Evolutionary conservation across 2,329 filamentous ascomycete species (phyloP).

Genomic region (Fusarium sp.): DNA sequence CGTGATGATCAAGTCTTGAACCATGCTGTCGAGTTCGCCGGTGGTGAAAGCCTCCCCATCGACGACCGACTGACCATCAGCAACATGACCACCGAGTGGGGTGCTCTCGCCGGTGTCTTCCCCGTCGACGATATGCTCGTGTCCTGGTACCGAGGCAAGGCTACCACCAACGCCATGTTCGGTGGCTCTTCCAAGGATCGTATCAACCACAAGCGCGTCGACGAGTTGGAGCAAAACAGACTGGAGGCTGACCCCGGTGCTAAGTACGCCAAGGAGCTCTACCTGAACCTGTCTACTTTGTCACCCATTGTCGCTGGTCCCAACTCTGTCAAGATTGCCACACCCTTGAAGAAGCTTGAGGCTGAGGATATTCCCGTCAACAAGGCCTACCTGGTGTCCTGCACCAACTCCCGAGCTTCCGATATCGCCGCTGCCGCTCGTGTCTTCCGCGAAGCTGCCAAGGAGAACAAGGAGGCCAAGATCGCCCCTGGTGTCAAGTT

Average conservation of each 20-base stretch:
- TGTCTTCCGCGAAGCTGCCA: constrained; percentile 84
- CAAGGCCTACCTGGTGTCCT: constrained; percentile 88
- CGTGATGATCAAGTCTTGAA: constrained; percentile 90
- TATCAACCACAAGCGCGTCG: constrained; percentile 78
- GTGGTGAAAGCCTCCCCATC: constrained; percentile 78
- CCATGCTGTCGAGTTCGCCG: constrained; percentile 88
- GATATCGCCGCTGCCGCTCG: constrained; percentile 82
- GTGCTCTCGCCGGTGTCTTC: constrained; percentile 71
- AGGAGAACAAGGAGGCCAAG: constrained; percentile 72
- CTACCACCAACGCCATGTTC: constrained; percentile 75
- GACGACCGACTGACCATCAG: constrained; percentile 79
- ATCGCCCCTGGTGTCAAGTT: constrained; percentile 82
- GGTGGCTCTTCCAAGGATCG: constrained; percentile 63
- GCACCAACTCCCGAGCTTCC: constrained; percentile 86
- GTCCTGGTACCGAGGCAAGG: constrained; percentile 81
- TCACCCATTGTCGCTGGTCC: constrained; percentile 88
- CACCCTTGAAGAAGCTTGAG: constrained; percentile 79
- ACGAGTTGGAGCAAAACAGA: constrained; percentile 75
- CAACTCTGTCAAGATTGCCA: constrained; percentile 90
- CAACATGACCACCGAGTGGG: constrained; percentile 89
- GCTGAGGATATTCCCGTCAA: constrained; percentile 79
- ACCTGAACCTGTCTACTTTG: constrained; percentile 83
- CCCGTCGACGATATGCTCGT: constrained; percentile 80
- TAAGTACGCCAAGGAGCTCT: constrained; percentile 84
- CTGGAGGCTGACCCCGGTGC: constrained; percentile 80